Conservation (phyloP, 257 asterid species). For the Haberlea rhodopensis region DNA sequence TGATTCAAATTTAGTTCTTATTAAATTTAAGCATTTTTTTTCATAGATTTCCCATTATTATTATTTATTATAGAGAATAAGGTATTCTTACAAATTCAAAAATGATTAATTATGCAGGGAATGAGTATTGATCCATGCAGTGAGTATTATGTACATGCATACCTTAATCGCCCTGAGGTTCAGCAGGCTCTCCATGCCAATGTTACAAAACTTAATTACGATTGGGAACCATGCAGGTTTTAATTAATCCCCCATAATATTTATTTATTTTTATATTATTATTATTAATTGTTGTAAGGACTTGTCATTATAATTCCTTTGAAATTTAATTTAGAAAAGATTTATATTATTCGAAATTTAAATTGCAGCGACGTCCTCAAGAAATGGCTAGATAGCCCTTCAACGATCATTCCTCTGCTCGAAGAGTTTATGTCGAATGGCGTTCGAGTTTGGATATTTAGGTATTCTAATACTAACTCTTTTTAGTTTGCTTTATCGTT, state of each 20-base stretch:
- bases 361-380: conserved; percentile 47
- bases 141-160: conserved; percentile 54
- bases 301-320: background rate
- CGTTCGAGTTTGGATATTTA: conserved; percentile 71
- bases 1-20: no score
- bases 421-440: conserved; percentile 52
- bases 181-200: conserved; percentile 82
- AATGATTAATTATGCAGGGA: conserved; percentile 27
- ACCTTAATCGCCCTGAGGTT: conserved; percentile 67
- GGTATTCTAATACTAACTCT: conserved; percentile 33
- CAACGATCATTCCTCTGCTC: conserved; percentile 57
- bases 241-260: background rate
- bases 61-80: background rate
- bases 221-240: conserved; percentile 79
- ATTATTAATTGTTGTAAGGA: no score
- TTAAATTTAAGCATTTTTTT: background rate
- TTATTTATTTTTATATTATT: background rate
- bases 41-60: background rate
- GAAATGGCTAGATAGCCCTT: conserved; percentile 55
- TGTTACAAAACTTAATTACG: conserved; percentile 54
- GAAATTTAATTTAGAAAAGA: background rate
- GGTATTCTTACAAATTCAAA: background rate
- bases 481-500: background rate
- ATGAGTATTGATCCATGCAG: conserved; percentile 60
- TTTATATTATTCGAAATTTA: background rate